phyloP scores from a whole-genome alignment of 768 basidiomycete species.

The Agrocybe pediades region DNA sequence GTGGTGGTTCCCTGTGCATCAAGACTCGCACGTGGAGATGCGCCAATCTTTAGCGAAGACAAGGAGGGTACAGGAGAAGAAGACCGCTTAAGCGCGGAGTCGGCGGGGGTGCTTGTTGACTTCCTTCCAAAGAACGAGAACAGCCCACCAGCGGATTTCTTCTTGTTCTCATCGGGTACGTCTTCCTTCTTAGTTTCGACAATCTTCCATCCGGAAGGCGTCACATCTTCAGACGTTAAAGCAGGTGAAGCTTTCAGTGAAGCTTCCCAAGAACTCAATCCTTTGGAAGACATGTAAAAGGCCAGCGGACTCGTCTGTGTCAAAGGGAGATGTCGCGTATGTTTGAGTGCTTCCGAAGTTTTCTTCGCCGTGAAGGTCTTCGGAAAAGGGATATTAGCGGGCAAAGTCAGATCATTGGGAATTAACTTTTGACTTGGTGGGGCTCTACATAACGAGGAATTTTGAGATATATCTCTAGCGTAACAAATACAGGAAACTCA shows the following conservation, averaged over 20 bases:
- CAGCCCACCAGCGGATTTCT: conserved; percentile 57
- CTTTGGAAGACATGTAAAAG: conserved; percentile 69
- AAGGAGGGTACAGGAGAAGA: conserved; percentile 18
- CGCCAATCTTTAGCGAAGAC: conserved; percentile 17
- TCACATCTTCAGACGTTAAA: conserved; percentile 49
- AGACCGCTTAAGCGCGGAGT: conserved; percentile 12
- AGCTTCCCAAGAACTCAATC: conserved; percentile 76
- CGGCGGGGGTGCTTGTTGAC: conserved; percentile 17
- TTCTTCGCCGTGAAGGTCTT: conserved; percentile 61
- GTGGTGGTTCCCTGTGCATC: conserved; percentile 16
- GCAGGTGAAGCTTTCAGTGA: conserved; percentile 59
- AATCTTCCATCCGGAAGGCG: conserved; percentile 75
- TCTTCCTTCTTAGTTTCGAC: conserved; percentile 55
- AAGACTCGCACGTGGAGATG: conserved; percentile 27
- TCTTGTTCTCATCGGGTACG: conserved; percentile 42
- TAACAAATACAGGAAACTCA: conserved; percentile 38
- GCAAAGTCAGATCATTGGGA: conserved; percentile 53
- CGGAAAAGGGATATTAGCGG: conserved; percentile 48
- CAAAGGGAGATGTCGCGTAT: conserved; percentile 60
- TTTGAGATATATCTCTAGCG: not conserved
- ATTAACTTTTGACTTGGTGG: conserved; percentile 43
- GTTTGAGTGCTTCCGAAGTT: conserved; percentile 59
- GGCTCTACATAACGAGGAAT: conserved; percentile 32
- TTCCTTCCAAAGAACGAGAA: conserved; percentile 73
- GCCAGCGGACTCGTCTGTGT: conserved; percentile 67